Evolutionary conservation across 179 eudicot species (phyloP).

Genomic region (Silene vulgaris): DNA sequence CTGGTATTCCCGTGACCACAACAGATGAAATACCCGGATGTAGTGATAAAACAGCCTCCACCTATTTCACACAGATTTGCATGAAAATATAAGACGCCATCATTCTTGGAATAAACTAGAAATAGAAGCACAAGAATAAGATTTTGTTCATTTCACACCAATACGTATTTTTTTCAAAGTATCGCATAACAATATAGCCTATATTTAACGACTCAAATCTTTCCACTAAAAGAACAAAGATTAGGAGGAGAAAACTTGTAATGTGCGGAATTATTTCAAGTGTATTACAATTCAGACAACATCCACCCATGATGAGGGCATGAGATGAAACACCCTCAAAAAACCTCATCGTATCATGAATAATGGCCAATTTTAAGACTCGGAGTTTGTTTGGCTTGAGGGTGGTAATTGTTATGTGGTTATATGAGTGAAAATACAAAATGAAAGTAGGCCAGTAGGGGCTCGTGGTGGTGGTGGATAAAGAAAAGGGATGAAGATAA

Average conservation of each 20-base stretch:
- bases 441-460: too few relatives aligned
- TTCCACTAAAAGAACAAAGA: too few relatives aligned
- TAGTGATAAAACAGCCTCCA: constrained; percentile 57
- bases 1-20: constrained; percentile 64
- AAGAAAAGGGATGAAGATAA: too few relatives aligned
- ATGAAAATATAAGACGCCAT: neutral
- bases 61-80: constrained; percentile 33
- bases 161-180: too few relatives aligned
- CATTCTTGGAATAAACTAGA: neutral
- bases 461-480: too few relatives aligned
- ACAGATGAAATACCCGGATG: constrained; percentile 65
- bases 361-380: neutral
- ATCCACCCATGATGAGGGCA: neutral
- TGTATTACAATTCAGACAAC: neutral
- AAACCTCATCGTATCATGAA: constrained; percentile 7
- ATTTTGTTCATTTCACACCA: too few relatives aligned
- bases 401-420: too few relatives aligned
- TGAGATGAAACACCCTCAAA: neutral
- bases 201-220: too few relatives aligned
- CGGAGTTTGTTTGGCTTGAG: neutral
- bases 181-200: too few relatives aligned
- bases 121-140: neutral
- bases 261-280: neutral
- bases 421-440: too few relatives aligned
- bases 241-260: neutral